Base-by-base conservation (phyloP, 2,329 filamentous ascomycete genomes). In the Scedosporium aurantiacum region DNA sequence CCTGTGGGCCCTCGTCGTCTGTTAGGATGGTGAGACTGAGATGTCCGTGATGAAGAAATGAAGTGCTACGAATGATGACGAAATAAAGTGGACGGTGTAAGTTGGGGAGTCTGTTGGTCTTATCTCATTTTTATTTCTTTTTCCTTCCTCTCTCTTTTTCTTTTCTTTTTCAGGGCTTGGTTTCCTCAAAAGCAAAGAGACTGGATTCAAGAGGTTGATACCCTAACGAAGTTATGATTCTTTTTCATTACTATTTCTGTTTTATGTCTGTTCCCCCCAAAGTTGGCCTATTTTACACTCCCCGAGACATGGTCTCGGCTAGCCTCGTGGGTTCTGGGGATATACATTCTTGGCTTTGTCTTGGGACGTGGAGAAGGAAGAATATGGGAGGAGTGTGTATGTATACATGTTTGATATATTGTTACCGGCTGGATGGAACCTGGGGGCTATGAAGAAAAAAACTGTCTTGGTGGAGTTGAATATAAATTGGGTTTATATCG, bases 51-150 rank as follows among this genome's bases (percentile, higher is more conserved):
- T 18, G 43, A 18, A 18, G 43, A 18, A 18, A 47, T 47, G 43
- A 21, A 21, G 18, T 14, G 10, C 4, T 7, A 47, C 16, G 43
- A 21, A 47, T 47, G 43, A 47, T 21, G 43, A 47, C 8, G n/a
- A 18, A 58, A 54, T 37, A 23, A 18, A n/a, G 16, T 2, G 28
- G 23, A 43, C 5, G 32, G 32, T 37, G 32, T 37, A 37, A 37
- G 32, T 37, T 37, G 32, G 10, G 32, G 32, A 37, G 8, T 37
- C 8, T 37, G 32, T 37, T 10, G 32, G 32, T 37, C 4, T 37
- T 14, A 21, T n/a, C 47, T 60, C n/a, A 43, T 55, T 18, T 41
- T 5, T 55, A 50, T 61, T 78, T 74, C 57, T 67, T 66, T 60
- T 66, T 67, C n/a, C 64, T 59, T 58, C 62, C 57, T 60, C 59